Base-by-base conservation (phyloP, 768 basidiomycete species). In the Mycena capillaripes region DNA sequence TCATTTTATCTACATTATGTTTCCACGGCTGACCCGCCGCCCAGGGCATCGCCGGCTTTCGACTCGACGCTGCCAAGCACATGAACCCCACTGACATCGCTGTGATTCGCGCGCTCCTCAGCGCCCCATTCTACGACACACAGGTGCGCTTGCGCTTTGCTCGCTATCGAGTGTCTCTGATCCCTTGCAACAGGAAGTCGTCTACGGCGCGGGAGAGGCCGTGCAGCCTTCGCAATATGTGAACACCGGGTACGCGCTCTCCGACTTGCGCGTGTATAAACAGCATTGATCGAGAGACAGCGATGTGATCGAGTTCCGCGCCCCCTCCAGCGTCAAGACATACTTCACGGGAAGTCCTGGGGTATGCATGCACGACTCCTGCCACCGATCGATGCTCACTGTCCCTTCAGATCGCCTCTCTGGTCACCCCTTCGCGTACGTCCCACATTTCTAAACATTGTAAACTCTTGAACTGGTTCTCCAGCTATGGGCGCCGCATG, bases 241-340 rank as follows among this genome's bases (percentile, higher is more conserved):
- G 4, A 10, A 17, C 6, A 68, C 34, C 32, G 66, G 70, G 73
- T 74, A 66, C 6, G 73, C 66, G 32, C 57, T 38, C 25, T 36
- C 21, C 3, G 8, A 32, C 21, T 46, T 25, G 17, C 59, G 27
- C 27, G 9, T 29, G 16, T 14, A 48, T 12, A 6, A 36, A 17
- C 29, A 29, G 30, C 27, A 6, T 8, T 46, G 2, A 23, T n/a
- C 36, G 30, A 1, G 14, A 19, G 12, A 23, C 44, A 75, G 76
- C 25, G 76, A 76, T 34, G 68, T 77, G 4, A 76, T 73, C 10
- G 76, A 77, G 44, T 77, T 77, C 46, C 66, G 76, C 19, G 76
- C 76, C 8, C 55, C 72, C 19, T 53, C 64, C 2, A 66, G 53
- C 3, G 53, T 74, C 30, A 25, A 61, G 42, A 70, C 74, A 16